Evolutionary conservation across 2,329 filamentous ascomycete genomes (phyloP), one percentile per base, ranked within the genome.

Genomic region (Scedosporium apiospermum): DNA sequence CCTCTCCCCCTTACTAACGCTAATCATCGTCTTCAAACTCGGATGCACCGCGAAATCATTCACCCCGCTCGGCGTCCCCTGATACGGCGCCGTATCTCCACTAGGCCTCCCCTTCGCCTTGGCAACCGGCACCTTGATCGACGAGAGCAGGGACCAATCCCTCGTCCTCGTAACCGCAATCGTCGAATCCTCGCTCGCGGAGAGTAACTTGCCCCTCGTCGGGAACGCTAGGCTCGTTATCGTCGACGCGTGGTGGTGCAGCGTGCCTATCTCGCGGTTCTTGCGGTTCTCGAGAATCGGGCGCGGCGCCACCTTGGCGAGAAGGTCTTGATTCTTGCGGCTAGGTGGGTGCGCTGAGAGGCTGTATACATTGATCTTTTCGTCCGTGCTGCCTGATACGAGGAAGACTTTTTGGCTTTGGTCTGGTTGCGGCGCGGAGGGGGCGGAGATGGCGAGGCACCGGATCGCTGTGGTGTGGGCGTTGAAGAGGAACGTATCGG

Each of bases 21-120:
- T 96, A 64, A 99, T 86, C 90, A 98, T 96, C 60, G 99, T 80
- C 77, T 97, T 98, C 83, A 96, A 91, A 73, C 90, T 96, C 0
- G 95, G 93, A 73, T 99, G 95, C 27, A 99, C 89, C 2, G 93
- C 91, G 73, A 99, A 96, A 73, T 93, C 90, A 73, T 96, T 98
- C 67, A 98, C 86, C 18, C 95, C 95, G n/a, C 88, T 85, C 0
- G 93, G 93, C 27, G 89, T 85, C 58, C 87, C 89, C 18, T 91
- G 92, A 10, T 88, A 83, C 2, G 89, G 87, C 6, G 92, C 91
- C 18, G 93, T 98, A 73, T 97, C 93, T 64, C 93, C 93, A 68
- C 88, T 93, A 9, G 93, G 93, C 66, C 93, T 82, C 34, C 91
- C 91, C 65, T 85, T 79, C 2, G 87, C 80, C 74, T 93, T 95